These are phyloP conservation scores for Ogataea degrootiae DNA, from an alignment of 805 yeast genomes.

Conservation along the genomic window DNA sequence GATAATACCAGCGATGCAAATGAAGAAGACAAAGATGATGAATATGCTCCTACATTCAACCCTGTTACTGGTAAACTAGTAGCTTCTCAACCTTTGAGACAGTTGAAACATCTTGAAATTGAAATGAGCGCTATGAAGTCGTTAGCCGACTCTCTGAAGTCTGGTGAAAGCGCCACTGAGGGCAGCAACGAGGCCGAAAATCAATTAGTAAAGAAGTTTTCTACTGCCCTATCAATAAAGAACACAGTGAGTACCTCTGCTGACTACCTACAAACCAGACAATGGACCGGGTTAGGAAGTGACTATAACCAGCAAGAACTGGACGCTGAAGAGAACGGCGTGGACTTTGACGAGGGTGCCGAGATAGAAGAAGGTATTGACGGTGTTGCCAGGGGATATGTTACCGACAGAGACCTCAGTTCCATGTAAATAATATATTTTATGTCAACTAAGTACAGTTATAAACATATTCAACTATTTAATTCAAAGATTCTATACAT, in stretches of 20 bases:
- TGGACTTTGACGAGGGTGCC: slow-evolving; percentile 59
- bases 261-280: slow-evolving; percentile 57
- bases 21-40: slow-evolving; percentile 29
- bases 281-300: slow-evolving; percentile 90
- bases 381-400: slow-evolving; percentile 90
- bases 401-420: slow-evolving; percentile 30
- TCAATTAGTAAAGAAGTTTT: slow-evolving; percentile 50
- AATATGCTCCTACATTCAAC: slow-evolving; percentile 77
- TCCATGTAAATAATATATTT: background rate
- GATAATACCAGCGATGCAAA: background rate
- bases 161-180: slow-evolving; percentile 19
- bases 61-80: slow-evolving; percentile 79
- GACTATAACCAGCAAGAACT: slow-evolving; percentile 43
- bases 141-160: slow-evolving; percentile 14
- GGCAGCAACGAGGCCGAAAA: slow-evolving; percentile 11
- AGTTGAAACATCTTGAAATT: slow-evolving; percentile 57
- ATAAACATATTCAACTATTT: background rate
- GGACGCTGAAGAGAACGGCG: slow-evolving; percentile 34
- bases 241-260: slow-evolving; percentile 91
- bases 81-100: slow-evolving; percentile 72
- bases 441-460: background rate
- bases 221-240: slow-evolving; percentile 58
- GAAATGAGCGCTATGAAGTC: slow-evolving; percentile 35
- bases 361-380: slow-evolving; percentile 72
- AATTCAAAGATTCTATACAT: too few relatives aligned